phyloP scores from a whole-genome alignment of 495 filamentous ascomycete genomes.

The Penicillium pulvis region DNA sequence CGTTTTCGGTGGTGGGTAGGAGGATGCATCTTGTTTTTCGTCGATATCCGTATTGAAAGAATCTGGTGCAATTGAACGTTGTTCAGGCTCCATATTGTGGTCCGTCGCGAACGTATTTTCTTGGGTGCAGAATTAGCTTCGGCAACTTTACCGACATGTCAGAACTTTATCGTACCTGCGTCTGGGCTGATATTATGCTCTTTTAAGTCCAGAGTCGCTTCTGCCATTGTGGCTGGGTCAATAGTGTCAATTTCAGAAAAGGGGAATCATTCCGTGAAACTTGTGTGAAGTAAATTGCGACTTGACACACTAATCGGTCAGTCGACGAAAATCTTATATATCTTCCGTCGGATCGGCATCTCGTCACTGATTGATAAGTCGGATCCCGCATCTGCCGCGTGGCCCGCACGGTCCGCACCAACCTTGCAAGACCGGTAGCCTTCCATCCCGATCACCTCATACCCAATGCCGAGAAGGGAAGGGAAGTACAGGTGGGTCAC shows the following conservation, averaged over 20 bases:
- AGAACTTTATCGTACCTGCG: background rate
- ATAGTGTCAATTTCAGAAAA: background rate
- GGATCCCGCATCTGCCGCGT: background rate
- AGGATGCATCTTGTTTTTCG: slow-evolving; percentile 9
- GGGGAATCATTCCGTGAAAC: background rate
- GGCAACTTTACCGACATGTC: background rate
- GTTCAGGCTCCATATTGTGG: background rate
- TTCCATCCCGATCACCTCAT: background rate
- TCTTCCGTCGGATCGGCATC: background rate
- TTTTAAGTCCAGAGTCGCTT: background rate
- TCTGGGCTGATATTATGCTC: background rate
- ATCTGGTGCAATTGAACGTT: background rate
- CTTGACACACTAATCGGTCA: background rate
- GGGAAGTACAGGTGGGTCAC: background rate
- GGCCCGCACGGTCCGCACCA: slow-evolving; percentile 15
- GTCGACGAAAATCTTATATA: background rate
- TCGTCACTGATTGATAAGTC: slow-evolving; percentile 16
- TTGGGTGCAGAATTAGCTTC: background rate
- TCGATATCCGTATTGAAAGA: slow-evolving; percentile 3
- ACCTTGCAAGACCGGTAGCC: background rate
- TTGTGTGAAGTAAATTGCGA: background rate
- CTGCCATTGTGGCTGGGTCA: background rate
- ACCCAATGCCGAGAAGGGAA: background rate
- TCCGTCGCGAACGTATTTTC: background rate
- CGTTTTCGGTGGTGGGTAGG: slow-evolving; percentile 10